Conservation (phyloP, 768 basidiomycete species). For the Trametes meyenii region DNA sequence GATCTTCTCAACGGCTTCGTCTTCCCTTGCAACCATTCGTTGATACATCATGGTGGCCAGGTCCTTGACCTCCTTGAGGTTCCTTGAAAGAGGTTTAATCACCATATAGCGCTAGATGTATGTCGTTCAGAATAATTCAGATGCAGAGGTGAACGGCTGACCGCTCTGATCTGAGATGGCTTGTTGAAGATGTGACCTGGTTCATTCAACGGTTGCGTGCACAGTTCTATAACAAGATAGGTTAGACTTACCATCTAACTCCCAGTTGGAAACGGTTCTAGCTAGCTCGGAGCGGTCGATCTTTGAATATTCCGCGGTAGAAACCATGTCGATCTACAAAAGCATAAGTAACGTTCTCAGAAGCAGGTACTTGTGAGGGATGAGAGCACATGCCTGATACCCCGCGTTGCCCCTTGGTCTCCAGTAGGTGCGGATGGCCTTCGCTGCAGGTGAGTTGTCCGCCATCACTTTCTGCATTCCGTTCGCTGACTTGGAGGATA, state of each 20-base stretch:
- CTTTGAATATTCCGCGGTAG: constrained; percentile 31
- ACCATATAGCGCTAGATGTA: constrained; percentile 39
- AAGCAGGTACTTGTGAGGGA: not conserved
- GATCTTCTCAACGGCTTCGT: constrained; percentile 44
- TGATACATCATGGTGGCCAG: constrained; percentile 39
- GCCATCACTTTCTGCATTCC: constrained; percentile 36
- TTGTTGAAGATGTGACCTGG: constrained; percentile 38
- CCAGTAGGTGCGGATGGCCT: constrained; percentile 39
- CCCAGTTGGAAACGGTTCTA: constrained; percentile 43
- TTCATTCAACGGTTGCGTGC: not conserved
- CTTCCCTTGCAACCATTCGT: constrained; percentile 45
- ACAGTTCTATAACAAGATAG: not conserved
- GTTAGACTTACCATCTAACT: constrained; percentile 35
- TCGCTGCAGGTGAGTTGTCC: constrained; percentile 38
- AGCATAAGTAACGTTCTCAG: not conserved
- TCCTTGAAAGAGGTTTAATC: constrained; percentile 39
- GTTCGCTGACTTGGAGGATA: constrained; percentile 32
- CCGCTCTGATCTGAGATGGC: constrained; percentile 43
- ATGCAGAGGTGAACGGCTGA: constrained; percentile 16
- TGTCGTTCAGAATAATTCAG: not conserved
- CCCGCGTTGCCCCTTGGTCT: constrained; percentile 24
- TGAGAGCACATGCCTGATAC: constrained; percentile 25
- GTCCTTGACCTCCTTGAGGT: constrained; percentile 35
- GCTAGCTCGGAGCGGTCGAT: constrained; percentile 39
- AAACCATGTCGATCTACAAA: constrained; percentile 41